These are phyloP conservation scores for Penicillium canariense DNA, from an alignment of 495 filamentous ascomycete species.

Conservation along the genomic window DNA sequence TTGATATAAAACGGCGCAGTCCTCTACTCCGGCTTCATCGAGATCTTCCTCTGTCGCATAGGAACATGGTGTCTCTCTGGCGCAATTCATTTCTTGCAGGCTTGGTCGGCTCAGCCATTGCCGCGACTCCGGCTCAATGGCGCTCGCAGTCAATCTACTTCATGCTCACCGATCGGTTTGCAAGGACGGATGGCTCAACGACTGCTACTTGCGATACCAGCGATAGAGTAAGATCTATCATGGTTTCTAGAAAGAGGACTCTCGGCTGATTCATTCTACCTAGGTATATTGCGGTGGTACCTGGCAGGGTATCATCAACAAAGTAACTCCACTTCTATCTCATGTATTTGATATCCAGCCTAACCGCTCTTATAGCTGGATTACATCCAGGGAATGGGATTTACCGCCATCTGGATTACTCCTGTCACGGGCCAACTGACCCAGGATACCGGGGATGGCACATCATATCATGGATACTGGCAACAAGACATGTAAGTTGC, in stretches of 20 bases:
- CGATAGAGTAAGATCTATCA: constrained; percentile 24
- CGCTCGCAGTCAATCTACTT: constrained; percentile 69
- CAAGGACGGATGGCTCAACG: constrained; percentile 62
- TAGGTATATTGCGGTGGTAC: constrained; percentile 71
- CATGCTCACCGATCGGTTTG: constrained; percentile 73
- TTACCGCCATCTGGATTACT: constrained; percentile 81
- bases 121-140: constrained; percentile 53
- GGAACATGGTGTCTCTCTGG: constrained; percentile 10
- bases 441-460: constrained; percentile 48
- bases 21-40: too few species aligned
- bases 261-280: not conserved
- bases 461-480: constrained; percentile 76
- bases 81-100: constrained; percentile 17
- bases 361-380: constrained; percentile 35
- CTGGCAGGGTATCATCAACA: constrained; percentile 68
- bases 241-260: not conserved
- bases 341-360: not conserved
- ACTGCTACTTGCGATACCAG: constrained; percentile 51
- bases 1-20: not conserved
- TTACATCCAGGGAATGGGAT: constrained; percentile 71
- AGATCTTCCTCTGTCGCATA: not conserved
- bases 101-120: constrained; percentile 28
- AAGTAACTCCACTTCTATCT: constrained; percentile 36
- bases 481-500: constrained; percentile 56
- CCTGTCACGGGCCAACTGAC: constrained; percentile 65